Conservation (phyloP, 202 grass and related monocot genomes). For the Brachypodium distachyon region DNA sequence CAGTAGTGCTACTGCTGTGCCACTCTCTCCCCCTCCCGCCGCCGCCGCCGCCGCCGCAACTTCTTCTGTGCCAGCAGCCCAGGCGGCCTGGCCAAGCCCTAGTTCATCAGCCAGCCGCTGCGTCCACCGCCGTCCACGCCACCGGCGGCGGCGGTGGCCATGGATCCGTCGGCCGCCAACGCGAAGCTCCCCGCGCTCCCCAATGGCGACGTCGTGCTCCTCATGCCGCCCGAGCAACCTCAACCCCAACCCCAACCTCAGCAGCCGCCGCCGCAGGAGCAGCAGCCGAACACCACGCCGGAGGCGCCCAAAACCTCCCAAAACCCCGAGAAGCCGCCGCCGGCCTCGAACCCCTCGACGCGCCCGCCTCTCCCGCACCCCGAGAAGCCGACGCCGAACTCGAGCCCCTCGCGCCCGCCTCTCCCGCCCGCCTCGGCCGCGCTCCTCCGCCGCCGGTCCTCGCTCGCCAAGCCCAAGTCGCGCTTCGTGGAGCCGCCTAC, state of each 20-base stretch:
- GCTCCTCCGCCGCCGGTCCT: slow-evolving; percentile 58
- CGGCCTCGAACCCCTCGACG: background rate
- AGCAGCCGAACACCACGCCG: background rate
- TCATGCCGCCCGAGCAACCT: slow-evolving; percentile 20
- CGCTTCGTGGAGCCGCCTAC: slow-evolving; percentile 56
- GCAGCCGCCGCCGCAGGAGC: background rate
- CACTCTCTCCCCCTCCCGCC: background rate
- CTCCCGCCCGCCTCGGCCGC: slow-evolving; percentile 22
- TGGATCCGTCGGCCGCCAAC: background rate
- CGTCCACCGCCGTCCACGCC: background rate
- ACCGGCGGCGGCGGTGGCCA: background rate
- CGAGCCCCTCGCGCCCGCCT: slow-evolving; percentile 38
- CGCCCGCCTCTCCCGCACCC: slow-evolving; percentile 19
- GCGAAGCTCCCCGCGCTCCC: background rate
- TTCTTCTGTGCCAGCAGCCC: too few relatives aligned
- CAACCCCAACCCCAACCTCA: background rate
- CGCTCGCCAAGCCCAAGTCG: slow-evolving; percentile 65
- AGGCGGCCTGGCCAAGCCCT: too few relatives aligned
- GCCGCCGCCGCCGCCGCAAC: background rate
- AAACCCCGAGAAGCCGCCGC: slow-evolving; percentile 24
- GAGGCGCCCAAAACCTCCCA: slow-evolving; percentile 5
- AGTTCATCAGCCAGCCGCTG: background rate
- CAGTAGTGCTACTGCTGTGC: too few relatives aligned
- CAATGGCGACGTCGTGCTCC: slow-evolving; percentile 29
- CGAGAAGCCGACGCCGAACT: slow-evolving; percentile 2